Base-by-base conservation (phyloP, 441 rosid species). In the Erodium texanum region DNA sequence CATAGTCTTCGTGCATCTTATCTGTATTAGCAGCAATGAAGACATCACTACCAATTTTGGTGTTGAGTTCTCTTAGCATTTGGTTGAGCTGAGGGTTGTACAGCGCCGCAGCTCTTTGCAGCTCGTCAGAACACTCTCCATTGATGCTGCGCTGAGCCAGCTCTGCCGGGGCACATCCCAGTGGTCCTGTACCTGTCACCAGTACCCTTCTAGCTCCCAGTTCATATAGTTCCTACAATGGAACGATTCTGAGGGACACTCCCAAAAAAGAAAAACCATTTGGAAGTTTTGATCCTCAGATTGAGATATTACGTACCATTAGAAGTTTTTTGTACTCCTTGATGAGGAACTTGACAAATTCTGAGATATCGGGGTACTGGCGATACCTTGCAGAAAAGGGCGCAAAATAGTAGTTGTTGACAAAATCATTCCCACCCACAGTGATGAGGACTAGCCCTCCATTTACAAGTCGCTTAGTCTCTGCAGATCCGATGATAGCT, bases 351-450 rank as follows among this genome's bases (percentile, higher is more conserved):
- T 36, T 3, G 41, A 36, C 41, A 36, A 5, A 36, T 36, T 36
- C 41, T 10, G 58, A 1, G 32, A 69, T 20, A 24, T 66, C 18
- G 3, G 41, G 1, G 29, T 23, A 67, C 19, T 73, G 75, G 63
- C 38, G 75, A 24, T 58, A 48, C n/a, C 71, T 64, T 18, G 38
- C 29, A 3, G 71, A 67, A 59, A 62, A 29, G 0, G 75, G 75
- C 7, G 15, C 41, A 1, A 65, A n/a, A 66, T 24, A 68, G 67
- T 73, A 73, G 68, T 73, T 73, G 59, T 73, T 73, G 34, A 73
- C 75, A 64, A 62, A 73, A 15, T 73, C 75, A 1, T 73, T 73
- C 14, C 75, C 75, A 0, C 75, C 75, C 0, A 73, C 63, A 7
- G 75, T 73, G 18, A 73, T 73, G 36, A 73, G 71, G 14, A 73